Evolutionary conservation across 371 early-diverging fungal genomes (phyloP), one percentile per base, ranked within the genome.

Genomic region (Dinochytrium kinnereticum): DNA sequence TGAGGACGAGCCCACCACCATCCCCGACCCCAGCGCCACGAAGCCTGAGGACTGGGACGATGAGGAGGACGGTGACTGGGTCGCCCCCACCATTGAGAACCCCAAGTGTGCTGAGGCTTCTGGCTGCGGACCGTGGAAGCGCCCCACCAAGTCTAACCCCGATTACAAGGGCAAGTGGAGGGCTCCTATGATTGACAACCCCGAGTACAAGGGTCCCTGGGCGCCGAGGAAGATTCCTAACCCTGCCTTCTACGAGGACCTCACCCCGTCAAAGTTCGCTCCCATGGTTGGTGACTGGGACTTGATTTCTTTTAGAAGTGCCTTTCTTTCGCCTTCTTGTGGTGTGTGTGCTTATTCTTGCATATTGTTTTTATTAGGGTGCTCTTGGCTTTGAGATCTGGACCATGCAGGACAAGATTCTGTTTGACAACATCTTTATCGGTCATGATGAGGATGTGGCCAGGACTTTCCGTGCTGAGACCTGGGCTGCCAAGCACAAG

Each of bases 141-240:
- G 91, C 55, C 96, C 98, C 49, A 87, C 88, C 75, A 93, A 91
- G 77, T 78, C 88, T 68, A 98, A 98, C 87, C 96, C 97, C 13
- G 92, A 90, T 1, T 97, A 91, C 85, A 92, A 93, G 78, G 88
- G 88, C 68, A 84, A 84, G 71, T 87, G 88, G 88, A 78, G 93
- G 92, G 70, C 96, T 61, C 94, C 94, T 73, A 79, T 87, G 73
- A 93, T 98, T 51, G 88, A 90, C 70, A 98, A 98, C 90, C 99
- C 99, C 70, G 90, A 77, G 1, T 98, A 97, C 88, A 95, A 96
- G 89, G 99, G 99, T 34, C 85, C 85, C 64, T 98, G 99, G 99
- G 86, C 85, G n/a, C 92, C 95, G 26, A 90, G 91, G 38, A 86
- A 90, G 78, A 95, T 98, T 74, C 85, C 89, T 80, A 98, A 98